Conservation (phyloP, 495 filamentous ascomycete species). For the Aspergillus incahuasiensis region DNA sequence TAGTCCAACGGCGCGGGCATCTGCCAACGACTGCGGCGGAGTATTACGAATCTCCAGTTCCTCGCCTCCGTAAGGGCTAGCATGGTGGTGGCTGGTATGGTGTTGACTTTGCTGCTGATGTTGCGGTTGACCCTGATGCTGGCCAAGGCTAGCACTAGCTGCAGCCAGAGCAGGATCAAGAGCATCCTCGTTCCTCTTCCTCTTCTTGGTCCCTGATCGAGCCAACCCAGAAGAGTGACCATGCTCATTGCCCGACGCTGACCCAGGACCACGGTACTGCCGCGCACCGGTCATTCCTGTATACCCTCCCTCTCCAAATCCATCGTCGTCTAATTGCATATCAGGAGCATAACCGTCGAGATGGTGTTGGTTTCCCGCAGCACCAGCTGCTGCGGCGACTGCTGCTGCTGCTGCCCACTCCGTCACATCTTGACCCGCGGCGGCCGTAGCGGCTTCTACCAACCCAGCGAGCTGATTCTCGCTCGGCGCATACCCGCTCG, state of each 20-base stretch:
- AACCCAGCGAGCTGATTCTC: conserved; percentile 50
- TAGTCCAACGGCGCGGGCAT: conserved; percentile 49
- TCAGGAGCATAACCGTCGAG: conserved; percentile 38
- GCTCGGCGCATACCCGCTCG: conserved; percentile 35
- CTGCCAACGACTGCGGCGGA: conserved; percentile 35
- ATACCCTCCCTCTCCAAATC: conserved; percentile 38
- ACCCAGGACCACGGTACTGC: conserved; percentile 26
- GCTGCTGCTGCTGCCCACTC: conserved; percentile 39
- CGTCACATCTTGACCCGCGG: conserved; percentile 47
- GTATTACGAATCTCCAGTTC: conserved; percentile 35
- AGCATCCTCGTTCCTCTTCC: conserved; percentile 41
- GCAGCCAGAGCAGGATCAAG: conserved; percentile 42
- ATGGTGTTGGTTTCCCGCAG: conserved; percentile 37
- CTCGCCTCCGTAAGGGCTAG: conserved; percentile 31
- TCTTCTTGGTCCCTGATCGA: conserved; percentile 38
- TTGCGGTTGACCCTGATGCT: conserved; percentile 27
- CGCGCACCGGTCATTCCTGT: conserved; percentile 26
- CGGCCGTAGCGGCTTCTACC: conserved; percentile 50
- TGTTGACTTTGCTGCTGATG: conserved; percentile 29
- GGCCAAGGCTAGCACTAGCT: conserved; percentile 21
- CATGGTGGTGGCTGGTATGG: conserved; percentile 16
- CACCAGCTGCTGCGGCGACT: conserved; percentile 33
- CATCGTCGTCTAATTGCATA: conserved; percentile 40
- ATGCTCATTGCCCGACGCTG: conserved; percentile 52
- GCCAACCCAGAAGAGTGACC: conserved; percentile 71